Evolutionary conservation across 1,139 yeast genomes (phyloP), one percentile per base, ranked within the genome.

Genomic region (Hansenula lynferdii): DNA sequence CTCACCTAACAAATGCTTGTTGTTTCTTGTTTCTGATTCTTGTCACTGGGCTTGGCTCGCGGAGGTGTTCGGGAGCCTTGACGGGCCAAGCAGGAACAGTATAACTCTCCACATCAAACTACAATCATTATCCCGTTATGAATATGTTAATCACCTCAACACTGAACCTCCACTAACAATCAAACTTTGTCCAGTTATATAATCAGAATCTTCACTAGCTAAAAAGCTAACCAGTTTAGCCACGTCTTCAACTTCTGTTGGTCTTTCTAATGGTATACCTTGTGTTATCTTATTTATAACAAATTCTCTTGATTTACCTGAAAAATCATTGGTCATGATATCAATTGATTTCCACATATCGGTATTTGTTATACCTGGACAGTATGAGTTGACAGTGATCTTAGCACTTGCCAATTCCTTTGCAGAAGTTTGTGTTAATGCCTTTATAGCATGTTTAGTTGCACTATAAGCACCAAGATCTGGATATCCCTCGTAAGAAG

Each of bases 121-220:
- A 22, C 11, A 22, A 24, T 24, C 5, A 12, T 12, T n/a, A 24
- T 8, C 12, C 10, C 15, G 22, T 15, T 15, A 5, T 16, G 5
- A 7, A n/a, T n/a, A n/a, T n/a, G n/a, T n/a, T 15, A 6, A 6
- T 40, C 35, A 51, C 31, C 41, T 42, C 29, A 28, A 50, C 15
- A 43, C 43, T 12, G 53, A 43, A 33, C 74, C 75, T 43, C 75
- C 75, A 48, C 65, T 72, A 30, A 66, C 69, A 26, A 63, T 47
- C 19, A 67, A 47, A 26, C 63, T 64, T 41, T 68, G 70, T 11
- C 75, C 75, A 14, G 72, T 67, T 38, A 69, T 57, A 49, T 67
- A 69, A 25, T 61, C 59, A 11, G 71, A 56, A 23, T 72, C 71
- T 36, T 62, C 62, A 36, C 63, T 53, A 8, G 64, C 63, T 36